A percentile compares a stretch with the other conserved stretches of the same genome.
phyloP scores from a whole-genome alignment of 495 filamentous ascomycete genomes.

The Trichocladium uniseriatum region DNA sequence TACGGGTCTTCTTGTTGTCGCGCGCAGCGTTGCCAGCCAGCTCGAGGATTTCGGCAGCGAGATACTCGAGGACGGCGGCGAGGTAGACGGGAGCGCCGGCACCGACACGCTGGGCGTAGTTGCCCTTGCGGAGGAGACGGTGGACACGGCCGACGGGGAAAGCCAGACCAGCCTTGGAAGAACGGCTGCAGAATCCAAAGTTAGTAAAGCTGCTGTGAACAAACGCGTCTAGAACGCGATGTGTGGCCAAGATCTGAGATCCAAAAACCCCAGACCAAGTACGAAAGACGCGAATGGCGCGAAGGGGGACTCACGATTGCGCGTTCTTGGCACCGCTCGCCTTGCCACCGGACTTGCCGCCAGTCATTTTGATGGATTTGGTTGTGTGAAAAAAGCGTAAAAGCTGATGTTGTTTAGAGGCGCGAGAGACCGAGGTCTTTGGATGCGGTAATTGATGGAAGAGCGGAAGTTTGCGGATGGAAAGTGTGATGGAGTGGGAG shows the following conservation, averaged over 20 bases:
- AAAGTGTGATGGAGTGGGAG: constrained; percentile 30
- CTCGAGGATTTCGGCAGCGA: constrained; percentile 97
- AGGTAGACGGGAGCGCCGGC: constrained; percentile 97
- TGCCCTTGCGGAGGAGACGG: constrained; percentile 98
- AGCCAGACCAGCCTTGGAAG: constrained; percentile 97
- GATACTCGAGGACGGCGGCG: constrained; percentile 95
- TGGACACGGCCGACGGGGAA: constrained; percentile 99
- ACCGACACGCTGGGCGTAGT: constrained; percentile 99
- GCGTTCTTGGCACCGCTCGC: constrained; percentile 93
- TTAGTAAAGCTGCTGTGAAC: constrained; percentile 21
- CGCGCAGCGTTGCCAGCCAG: constrained; percentile 96
- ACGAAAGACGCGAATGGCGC: constrained; percentile 1
- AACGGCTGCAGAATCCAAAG: constrained; percentile 55
- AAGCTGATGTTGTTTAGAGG: constrained; percentile 22
- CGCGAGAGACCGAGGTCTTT: constrained; percentile 17
- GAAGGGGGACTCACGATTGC: constrained; percentile 68
- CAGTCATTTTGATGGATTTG: constrained; percentile 80
- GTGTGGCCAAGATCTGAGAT: neutral
- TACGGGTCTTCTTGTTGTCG: constrained; percentile 99
- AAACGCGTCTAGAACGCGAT: constrained; percentile 18
- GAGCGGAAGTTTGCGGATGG: constrained; percentile 27
- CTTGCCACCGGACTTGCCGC: constrained; percentile 97
- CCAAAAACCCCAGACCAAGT: constrained; percentile 1
- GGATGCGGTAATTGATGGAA: constrained; percentile 16
- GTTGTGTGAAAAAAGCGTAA: constrained; percentile 24